Base-by-base conservation (phyloP, 2,329 filamentous ascomycete genomes). In the Podosphaera xanthii region DNA sequence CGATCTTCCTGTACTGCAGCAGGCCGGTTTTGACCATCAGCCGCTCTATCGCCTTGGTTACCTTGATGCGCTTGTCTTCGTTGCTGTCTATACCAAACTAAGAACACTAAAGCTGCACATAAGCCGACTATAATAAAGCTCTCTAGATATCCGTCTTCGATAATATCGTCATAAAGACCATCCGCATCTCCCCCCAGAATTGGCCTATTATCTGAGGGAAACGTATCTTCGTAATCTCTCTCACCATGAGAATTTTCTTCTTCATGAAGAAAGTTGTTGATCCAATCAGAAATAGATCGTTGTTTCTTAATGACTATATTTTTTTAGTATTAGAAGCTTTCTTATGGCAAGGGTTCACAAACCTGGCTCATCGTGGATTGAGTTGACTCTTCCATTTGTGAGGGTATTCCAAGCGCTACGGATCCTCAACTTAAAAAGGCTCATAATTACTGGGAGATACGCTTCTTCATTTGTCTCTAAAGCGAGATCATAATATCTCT, bases 361-460 rank as follows among this genome's bases (percentile, higher is more conserved):
- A 91, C 87, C 78, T 66, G 86, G 84, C 63, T 96, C 91, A 63
- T 94, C 87, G 66, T 87, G 84, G 57, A 97, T 97, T 14, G 86
- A 88, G 67, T 97, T 94, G 62, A 97, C 80, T 30, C 84, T 81
- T n/a, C 92, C 92, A 67, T 90, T 81, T 0, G 88, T 95, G 62
- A 97, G 74, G 0, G 84, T 89, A 66, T 97, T 97, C 92, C 92
- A 98, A 65, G 87, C 92, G 69, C 88, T 94, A 61, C 90, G 80
- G 58, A 85, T 73, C 9, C 91, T 78, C 61, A 98, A 75, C 70
- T 95, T 95, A 62, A 94, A 75, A 56, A 98, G 74, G 63, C 88
- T 91, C 36, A 98, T 73, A 9, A 88, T 88, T 2, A 97, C 92
- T 0, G 92, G 92, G 0, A 97, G 76, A 69, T 97, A 97, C 0